phyloP scores from a whole-genome alignment of 345 rosid species.

The Clausena lansium region DNA sequence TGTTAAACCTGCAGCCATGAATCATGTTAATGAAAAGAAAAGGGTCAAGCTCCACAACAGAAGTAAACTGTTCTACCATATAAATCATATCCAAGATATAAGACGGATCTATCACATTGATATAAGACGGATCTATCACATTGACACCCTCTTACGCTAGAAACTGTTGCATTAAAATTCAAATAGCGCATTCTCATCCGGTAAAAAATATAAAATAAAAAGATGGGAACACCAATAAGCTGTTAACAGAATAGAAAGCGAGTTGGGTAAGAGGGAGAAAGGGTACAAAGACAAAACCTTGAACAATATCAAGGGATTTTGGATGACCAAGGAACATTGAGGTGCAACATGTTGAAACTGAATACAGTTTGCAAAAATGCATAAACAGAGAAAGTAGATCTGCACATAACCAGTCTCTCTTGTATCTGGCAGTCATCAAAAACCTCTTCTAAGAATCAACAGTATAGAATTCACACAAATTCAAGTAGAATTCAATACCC shows the following conservation, averaged over 20 bases:
- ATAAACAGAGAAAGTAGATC: not conserved
- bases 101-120: not conserved
- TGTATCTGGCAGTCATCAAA: not conserved
- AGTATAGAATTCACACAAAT: not conserved
- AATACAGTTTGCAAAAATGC: not conserved
- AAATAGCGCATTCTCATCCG: not conserved
- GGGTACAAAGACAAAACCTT: not conserved
- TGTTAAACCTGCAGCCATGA: conserved; percentile 63
- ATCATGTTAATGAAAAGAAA: conserved; percentile 8
- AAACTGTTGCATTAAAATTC: not conserved
- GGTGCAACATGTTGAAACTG: not conserved
- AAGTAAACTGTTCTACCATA: not conserved
- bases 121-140: not conserved
- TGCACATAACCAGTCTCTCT: not conserved
- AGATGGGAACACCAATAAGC: not conserved
- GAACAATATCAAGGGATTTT: not conserved
- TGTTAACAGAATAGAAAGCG: not conserved
- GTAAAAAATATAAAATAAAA: not conserved
- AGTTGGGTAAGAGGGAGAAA: not conserved
- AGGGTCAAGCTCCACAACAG: conserved; percentile 1
- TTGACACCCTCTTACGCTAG: not conserved
- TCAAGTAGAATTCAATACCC: not conserved
- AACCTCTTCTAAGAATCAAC: not conserved
- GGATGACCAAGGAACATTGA: not conserved
- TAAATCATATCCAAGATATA: not conserved